Percentiles rank a stretch among this genome's conserved stretches.
Conservation (phyloP, 208 protist genomes). For the Leishmania braziliensis region DNA sequence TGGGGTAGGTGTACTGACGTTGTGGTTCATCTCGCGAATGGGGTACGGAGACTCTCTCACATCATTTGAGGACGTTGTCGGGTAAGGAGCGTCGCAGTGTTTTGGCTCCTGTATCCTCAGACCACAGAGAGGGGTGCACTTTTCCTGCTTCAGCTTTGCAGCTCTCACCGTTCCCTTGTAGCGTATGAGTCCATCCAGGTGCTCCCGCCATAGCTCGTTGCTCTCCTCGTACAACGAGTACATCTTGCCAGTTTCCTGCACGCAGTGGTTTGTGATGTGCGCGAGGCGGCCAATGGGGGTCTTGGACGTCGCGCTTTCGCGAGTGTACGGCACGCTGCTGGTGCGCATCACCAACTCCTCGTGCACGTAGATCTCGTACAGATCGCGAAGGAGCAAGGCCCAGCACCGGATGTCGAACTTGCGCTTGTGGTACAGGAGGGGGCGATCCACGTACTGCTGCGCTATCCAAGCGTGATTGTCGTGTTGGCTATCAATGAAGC, state of each 20-base stretch:
- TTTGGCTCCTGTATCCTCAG: conserved; percentile 30
- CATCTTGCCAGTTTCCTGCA: conserved; percentile 58
- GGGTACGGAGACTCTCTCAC: conserved; percentile 22
- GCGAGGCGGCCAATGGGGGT: conserved; percentile 37
- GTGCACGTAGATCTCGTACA: conserved; percentile 75
- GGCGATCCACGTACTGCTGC: conserved; percentile 86
- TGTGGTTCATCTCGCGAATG: conserved; percentile 6
- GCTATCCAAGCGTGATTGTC: conserved; percentile 59
- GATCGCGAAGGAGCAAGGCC: conserved; percentile 59
- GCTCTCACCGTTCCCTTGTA: conserved; percentile 50
- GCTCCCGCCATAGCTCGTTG: conserved; percentile 81
- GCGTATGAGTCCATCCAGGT: conserved; percentile 78
- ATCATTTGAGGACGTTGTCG: conserved; percentile 10
- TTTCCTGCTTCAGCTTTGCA: conserved; percentile 30
- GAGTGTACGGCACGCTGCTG: conserved; percentile 64
- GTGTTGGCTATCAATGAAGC: conserved; percentile 38
- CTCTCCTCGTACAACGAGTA: conserved; percentile 78
- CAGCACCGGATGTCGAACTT: conserved; percentile 94
- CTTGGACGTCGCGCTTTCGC: conserved; percentile 46
- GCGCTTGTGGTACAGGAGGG: conserved; percentile 76
- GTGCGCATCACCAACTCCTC: conserved; percentile 86
- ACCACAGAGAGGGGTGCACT: conserved; percentile 8
- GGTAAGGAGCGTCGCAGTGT: background rate
- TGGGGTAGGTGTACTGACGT: conserved; percentile 13
- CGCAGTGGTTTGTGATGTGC: conserved; percentile 93